Evolutionary conservation across 108 stramenopile species (phyloP).

Genomic region (Parietichytrium sp.): DNA sequence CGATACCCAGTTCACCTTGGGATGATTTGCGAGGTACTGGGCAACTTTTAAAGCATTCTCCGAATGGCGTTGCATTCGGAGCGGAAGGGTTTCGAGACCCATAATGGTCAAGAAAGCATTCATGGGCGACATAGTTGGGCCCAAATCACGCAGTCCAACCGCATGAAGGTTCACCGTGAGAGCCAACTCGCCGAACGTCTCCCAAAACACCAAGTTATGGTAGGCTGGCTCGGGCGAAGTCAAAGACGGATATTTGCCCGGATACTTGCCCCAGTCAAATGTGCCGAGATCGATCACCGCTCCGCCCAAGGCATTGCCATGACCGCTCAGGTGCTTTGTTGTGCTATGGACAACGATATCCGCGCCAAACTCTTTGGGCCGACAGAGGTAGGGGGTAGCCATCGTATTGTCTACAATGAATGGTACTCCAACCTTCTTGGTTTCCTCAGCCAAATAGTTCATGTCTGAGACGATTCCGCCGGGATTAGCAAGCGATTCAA

Average conservation of each 20-base stretch:
- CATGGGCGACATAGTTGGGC: conserved; percentile 32
- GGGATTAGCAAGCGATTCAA: conserved; percentile 18
- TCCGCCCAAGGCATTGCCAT: conserved; percentile 20
- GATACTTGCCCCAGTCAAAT: background rate
- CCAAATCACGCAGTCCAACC: conserved; percentile 19
- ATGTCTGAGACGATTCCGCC: conserved; percentile 28
- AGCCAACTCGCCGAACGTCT: conserved; percentile 12
- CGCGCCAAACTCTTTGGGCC: background rate
- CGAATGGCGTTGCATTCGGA: conserved; percentile 20
- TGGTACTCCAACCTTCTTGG: conserved; percentile 12
- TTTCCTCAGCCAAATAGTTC: background rate
- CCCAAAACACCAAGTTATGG: conserved; percentile 10
- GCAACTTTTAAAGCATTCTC: background rate
- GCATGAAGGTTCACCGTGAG: background rate
- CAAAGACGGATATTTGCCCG: background rate
- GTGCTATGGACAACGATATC: conserved; percentile 33
- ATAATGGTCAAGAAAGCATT: conserved; percentile 12
- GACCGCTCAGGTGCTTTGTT: conserved; percentile 3
- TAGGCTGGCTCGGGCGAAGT: conserved; percentile 24
- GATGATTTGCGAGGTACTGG: background rate
- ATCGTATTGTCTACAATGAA: conserved; percentile 25
- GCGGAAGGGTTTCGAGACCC: conserved; percentile 15
- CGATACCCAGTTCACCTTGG: background rate
- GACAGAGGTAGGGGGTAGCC: conserved; percentile 8
- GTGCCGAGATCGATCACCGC: conserved; percentile 32